Evolutionary conservation across 768 basidiomycete genomes (phyloP).

Genomic region (Lepiota brunneoincarnata): DNA sequence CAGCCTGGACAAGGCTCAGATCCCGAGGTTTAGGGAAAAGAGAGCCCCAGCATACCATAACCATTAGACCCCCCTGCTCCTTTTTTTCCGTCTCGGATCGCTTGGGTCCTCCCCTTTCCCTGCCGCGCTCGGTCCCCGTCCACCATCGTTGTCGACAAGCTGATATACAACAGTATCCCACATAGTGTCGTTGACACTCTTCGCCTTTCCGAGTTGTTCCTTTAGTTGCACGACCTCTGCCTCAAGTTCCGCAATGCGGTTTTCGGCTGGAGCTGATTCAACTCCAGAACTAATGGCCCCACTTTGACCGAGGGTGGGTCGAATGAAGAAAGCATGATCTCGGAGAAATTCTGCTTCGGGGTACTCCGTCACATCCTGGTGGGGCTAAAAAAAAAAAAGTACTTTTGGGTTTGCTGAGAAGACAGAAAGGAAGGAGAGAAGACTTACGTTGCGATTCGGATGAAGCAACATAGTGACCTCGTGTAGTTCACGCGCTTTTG

Average conservation of each 20-base stretch:
- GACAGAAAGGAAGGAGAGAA: conserved; percentile 1
- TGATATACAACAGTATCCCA: conserved; percentile 84
- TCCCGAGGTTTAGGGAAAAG: no score
- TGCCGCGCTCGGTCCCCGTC: conserved; percentile 12
- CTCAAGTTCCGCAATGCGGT: conserved; percentile 67
- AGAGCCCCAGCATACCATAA: neutral
- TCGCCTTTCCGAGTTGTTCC: conserved; percentile 77
- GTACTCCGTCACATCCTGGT: conserved; percentile 37
- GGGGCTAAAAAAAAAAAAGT: conserved; percentile 17
- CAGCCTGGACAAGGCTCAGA: no score
- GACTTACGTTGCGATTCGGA: conserved; percentile 38
- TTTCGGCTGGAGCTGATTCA: conserved; percentile 40
- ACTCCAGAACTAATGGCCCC: conserved; percentile 1
- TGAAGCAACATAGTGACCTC: conserved; percentile 67
- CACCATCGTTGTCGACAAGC: conserved; percentile 33
- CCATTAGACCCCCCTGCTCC: conserved; percentile 22
- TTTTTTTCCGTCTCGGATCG: conserved; percentile 17
- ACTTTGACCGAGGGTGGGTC: conserved; percentile 32
- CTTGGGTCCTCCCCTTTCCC: conserved; percentile 18
- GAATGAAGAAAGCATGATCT: conserved; percentile 68
- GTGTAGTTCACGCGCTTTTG: conserved; percentile 63
- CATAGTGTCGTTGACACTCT: conserved; percentile 91
- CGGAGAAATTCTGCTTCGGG: conserved; percentile 52
- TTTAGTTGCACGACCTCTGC: conserved; percentile 63
- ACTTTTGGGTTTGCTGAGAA: neutral